A percentile compares a stretch with the other conserved stretches of the same genome.
phyloP scores from a whole-genome alignment of 441 rosid species.

The Populus hybrid region DNA sequence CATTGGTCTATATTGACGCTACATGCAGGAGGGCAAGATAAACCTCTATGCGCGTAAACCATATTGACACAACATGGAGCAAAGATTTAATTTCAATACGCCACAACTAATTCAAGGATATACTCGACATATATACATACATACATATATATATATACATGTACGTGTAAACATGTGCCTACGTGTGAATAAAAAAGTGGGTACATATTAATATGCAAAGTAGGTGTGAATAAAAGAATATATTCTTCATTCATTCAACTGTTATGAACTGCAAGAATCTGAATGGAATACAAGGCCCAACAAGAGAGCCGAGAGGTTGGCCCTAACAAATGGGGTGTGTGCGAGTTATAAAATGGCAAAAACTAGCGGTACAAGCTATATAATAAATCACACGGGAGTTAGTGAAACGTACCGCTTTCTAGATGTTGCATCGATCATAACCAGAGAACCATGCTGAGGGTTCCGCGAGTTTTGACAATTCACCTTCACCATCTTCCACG shows the following conservation, averaged over 20 bases:
- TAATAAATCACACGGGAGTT: constrained; percentile 16
- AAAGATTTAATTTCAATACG: neutral
- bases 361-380: constrained; percentile 19
- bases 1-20: neutral
- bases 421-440: constrained; percentile 95
- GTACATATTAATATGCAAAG: neutral
- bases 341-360: constrained; percentile 6
- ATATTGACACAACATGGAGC: neutral
- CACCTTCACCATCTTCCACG: constrained; percentile 39
- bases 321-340: constrained; percentile 30
- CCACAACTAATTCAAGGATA: neutral
- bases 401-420: constrained; percentile 31
- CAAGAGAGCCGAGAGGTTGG: constrained; percentile 35
- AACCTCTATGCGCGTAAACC: neutral
- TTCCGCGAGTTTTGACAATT: constrained; percentile 49
- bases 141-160: no score
- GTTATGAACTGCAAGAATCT: constrained; percentile 32
- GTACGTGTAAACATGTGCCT: no score
- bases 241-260: constrained; percentile 24
- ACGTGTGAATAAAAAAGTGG: neutral
- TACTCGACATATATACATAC: no score
- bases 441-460: constrained; percentile 92
- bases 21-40: neutral
- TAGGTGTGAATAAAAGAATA: constrained; percentile 23
- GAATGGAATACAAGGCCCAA: constrained; percentile 27